Base-by-base conservation (phyloP, 2,329 filamentous ascomycete species). In the Pseudogymnoascus sp. region DNA sequence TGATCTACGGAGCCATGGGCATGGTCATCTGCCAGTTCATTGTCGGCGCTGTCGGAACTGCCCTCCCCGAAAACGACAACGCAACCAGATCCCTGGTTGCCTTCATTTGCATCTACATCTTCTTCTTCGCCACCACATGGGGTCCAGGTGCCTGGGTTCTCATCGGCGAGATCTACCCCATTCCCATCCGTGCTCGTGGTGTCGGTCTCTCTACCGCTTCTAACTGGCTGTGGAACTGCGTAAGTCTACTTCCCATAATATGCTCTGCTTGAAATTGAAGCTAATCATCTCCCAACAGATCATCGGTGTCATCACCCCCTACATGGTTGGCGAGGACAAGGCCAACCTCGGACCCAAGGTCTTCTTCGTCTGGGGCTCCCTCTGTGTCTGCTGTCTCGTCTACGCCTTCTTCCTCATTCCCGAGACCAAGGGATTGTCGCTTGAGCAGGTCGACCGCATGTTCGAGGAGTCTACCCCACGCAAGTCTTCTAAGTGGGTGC, bases 31-130 rank as follows among this genome's bases (percentile, higher is more conserved):
- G 89, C 80, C 88, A 96, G 77, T 95, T 95, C 82, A 80, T 96
- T 72, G 89, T 95, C 64, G 92, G 85, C 72, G 91, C 95, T 70
- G 75, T 90, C 42, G 88, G 88, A 24, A 44, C 40, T 76, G 83
- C 86, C 63, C 69, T 68, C 64, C 67, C 40, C 40, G 11, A 21
- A 16, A 75, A 76, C 74, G 75, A 81, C 64, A 68, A 77, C 2
- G 85, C 84, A 40, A 80, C 83, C 70, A 81, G 82, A 70, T 85
- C 88, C 60, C 87, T 93, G 81, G 91, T 96, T 68, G 85, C 90
- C 65, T 95, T 96, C 79, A 95, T 95, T 73, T 89, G 87, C 79
- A 87, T 96, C 80, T 95, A 92, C 82, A 93, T 96, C 81, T 92
- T 91, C 83, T 93, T 88, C 82, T 96, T 96, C 75, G 91, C 91